Evolutionary conservation across 208 protist species (phyloP), one percentile per base, ranked within the genome.

Genomic region (Strigomonas culicis): DNA sequence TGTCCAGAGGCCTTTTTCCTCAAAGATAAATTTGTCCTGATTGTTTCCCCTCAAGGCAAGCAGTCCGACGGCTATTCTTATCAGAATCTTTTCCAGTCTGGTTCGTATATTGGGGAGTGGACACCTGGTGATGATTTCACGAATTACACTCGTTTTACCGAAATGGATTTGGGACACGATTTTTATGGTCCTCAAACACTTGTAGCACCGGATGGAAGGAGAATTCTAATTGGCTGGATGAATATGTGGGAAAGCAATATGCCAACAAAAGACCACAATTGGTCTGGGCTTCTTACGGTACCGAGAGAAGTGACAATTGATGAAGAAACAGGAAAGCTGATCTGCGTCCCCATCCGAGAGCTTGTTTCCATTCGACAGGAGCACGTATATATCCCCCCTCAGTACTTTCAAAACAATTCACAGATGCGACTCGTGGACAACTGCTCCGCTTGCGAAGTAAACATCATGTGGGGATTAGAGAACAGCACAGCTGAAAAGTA

Each of bases 161-260:
- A 79, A 55, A 41, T 86, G 0, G 80, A 86, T 51, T 19, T 66
- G 0, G 80, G 80, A 0, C 77, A 82, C 32, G 80, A 86, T 28
- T 86, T 86, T 51, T 86, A 86, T 43, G 70, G 55, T 17, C 70
- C 75, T 2, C 72, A 82, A 51, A 58, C 74, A 1, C 78, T 86
- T 56, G 22, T 72, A 3, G 60, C 80, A 8, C 61, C 24, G 1
- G 76, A 83, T 47, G 80, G 73, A 0, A 59, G 76, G 4, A 68
- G 80, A 1, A 61, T 87, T 31, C 59, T 81, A 4, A 70, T 87
- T 21, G 80, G 70, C 13, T 87, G 80, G 78, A 52, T 87, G 11
- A 77, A 75, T 11, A 77, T 87, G 70, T 87, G 80, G 78, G 75
- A 84, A 41, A 74, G 63, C 1, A 80, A 78, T 25, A 75, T 79